phyloP scores from a whole-genome alignment of 2,329 filamentous ascomycete species.

The Penicillium corylophilum region DNA sequence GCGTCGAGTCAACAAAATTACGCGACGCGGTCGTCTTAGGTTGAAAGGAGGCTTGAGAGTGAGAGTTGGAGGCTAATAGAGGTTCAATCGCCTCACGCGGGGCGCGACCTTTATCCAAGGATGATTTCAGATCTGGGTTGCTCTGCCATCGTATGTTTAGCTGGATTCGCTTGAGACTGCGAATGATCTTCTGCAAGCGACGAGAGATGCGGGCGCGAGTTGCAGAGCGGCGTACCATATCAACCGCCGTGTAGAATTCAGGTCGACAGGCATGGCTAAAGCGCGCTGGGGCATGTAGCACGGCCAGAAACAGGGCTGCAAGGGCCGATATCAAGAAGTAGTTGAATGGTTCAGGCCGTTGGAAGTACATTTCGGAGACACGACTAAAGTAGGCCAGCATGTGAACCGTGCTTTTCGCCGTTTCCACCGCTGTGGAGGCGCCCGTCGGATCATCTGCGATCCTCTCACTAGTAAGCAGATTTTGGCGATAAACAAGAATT shows the following conservation, averaged over 20 bases:
- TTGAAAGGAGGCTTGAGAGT: neutral
- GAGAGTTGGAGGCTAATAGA: neutral
- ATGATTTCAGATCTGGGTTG: neutral
- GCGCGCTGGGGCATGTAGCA: constrained; percentile 45
- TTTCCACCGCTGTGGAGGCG: constrained; percentile 44
- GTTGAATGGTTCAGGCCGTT: constrained; percentile 43
- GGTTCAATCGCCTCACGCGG: neutral
- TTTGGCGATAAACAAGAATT: constrained; percentile 47
- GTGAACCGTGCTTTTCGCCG: constrained; percentile 39
- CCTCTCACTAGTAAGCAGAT: constrained; percentile 40
- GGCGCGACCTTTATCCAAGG: neutral
- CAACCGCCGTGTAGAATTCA: constrained; percentile 57
- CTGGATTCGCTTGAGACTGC: constrained; percentile 57
- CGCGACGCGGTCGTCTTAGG: neutral
- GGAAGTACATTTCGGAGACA: constrained; percentile 40
- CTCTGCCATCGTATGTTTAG: constrained; percentile 45
- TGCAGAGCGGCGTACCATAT: constrained; percentile 58
- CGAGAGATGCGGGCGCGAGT: constrained; percentile 57
- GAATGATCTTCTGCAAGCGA: constrained; percentile 59
- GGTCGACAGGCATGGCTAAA: constrained; percentile 41
- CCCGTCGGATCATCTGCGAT: constrained; percentile 38
- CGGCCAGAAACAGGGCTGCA: constrained; percentile 45
- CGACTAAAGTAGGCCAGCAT: constrained; percentile 40
- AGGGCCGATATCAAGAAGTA: constrained; percentile 44
- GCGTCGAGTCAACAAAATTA: neutral